These are phyloP conservation scores for Fusarium euwallaceae DNA, from an alignment of 2,329 filamentous ascomycete genomes.

Conservation along the genomic window DNA sequence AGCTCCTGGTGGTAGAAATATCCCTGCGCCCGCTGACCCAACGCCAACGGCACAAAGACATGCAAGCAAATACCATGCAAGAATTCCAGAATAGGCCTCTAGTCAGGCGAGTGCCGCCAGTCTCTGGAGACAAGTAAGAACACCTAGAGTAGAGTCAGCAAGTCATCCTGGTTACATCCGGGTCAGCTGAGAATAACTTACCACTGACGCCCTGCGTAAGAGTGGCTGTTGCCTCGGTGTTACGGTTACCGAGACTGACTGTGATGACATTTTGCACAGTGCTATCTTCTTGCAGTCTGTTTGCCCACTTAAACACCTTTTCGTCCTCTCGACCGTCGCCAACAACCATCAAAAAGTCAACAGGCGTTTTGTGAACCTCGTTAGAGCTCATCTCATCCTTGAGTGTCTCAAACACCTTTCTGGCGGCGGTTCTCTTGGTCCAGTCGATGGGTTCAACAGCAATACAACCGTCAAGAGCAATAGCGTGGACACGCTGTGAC, in stretches of 20 bases:
- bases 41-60: constrained; percentile 45
- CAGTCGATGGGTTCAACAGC: constrained; percentile 88
- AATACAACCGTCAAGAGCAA: constrained; percentile 83
- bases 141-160: constrained; percentile 48
- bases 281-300: constrained; percentile 73
- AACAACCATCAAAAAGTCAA: constrained; percentile 90
- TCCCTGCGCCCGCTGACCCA: constrained; percentile 42
- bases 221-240: constrained; percentile 88
- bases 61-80: constrained; percentile 38
- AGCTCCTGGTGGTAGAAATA: constrained; percentile 23
- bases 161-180: neutral
- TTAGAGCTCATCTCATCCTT: constrained; percentile 53
- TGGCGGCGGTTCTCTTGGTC: constrained; percentile 88
- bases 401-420: constrained; percentile 76
- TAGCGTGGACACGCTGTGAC: constrained; percentile 84
- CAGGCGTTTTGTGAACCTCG: constrained; percentile 54
- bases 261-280: constrained; percentile 80
- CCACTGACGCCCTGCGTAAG: constrained; percentile 93
- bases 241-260: constrained; percentile 87
- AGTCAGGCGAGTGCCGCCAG: constrained; percentile 50
- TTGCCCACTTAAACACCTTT: constrained; percentile 94
- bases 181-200: constrained; percentile 57
- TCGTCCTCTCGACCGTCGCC: constrained; percentile 95
- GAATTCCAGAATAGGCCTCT: constrained; percentile 30
- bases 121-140: constrained; percentile 59